Percentiles rank a stretch among this genome's conserved stretches.
Conservation (phyloP, 1,139 yeast species). For the Yamadazyma blattariae region DNA sequence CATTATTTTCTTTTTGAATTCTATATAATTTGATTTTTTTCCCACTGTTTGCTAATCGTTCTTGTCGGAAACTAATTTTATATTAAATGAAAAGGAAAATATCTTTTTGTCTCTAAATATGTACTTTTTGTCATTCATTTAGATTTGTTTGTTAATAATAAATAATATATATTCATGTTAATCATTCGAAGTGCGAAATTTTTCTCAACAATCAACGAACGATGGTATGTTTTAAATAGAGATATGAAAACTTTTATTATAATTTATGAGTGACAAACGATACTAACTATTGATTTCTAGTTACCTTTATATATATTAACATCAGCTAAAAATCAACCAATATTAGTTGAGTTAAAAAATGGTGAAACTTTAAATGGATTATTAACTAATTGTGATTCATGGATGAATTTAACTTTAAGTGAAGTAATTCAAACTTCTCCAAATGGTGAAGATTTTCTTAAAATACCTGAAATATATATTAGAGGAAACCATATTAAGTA, state of each 20-base stretch:
- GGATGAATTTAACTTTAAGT: constrained; percentile 89
- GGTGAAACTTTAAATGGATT: constrained; percentile 90
- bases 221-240: constrained; percentile 11
- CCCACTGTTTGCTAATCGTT: no score
- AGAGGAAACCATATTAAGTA: constrained; percentile 72
- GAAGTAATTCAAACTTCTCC: constrained; percentile 76
- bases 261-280: no score
- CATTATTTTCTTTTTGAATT: no score
- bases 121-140: no score
- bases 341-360: constrained; percentile 86
- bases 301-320: constrained; percentile 87
- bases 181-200: constrained; percentile 10
- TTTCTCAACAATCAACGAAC: constrained; percentile 7
- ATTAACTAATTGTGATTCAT: constrained; percentile 82
- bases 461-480: constrained; percentile 75
- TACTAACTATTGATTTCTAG: constrained; percentile 26
- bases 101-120: no score
- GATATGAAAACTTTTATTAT: no score
- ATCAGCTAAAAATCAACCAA: constrained; percentile 86
- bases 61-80: no score
- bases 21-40: no score
- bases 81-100: no score
- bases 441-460: constrained; percentile 64
- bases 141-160: no score
- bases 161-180: no score